Base-by-base conservation (phyloP, 768 basidiomycete species). In the Lactarius hengduanensis region DNA sequence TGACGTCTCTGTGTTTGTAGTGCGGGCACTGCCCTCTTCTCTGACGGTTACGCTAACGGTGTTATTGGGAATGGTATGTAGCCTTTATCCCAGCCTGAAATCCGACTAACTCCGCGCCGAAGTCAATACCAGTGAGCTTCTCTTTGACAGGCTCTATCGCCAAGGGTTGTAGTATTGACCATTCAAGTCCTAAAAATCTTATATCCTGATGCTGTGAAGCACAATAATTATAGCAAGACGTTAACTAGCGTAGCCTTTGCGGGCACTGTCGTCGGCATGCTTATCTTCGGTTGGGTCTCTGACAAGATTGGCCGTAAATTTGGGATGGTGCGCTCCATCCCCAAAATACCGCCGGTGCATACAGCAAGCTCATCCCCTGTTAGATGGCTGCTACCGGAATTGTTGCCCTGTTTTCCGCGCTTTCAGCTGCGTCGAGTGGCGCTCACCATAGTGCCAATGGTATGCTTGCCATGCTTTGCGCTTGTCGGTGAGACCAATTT, bases 1-100 rank as follows among this genome's bases (percentile, higher is more conserved):
- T 61, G 60, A 53, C 6, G 57, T 26, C 28, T 54, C 53, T 26
- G 53, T 54, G 34, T 61, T 28, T 22, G 10, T 69, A 92, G 91
- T 18, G 93, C 92, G 74, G 92, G 92, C 73, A 94, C 92, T 3
- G 92, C 92, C 53, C 79, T 94, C 55, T 93, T 94, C 78, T 92
- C 91, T 32, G 92, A 94, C 75, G 92, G 91, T 89, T 94, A 92
- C 74, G 88, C 91, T 28, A 92, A 92, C 74, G 86, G 84, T 73
- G 80, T 91, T 71, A 92, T 94, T 71, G 90, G 91, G 66, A 81
- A 74, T 75, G 90, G 90, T 91, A 75, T 41, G 88, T 82, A n/a
- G 0, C 59, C 11, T 20, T n/a, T 36, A 34, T 43, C 58, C 30
- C 20, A 30, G 5, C 56, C 36, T 61, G 22, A 57, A 41, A 38